Base-by-base conservation (phyloP, 352 stramenopile species). In the Globisporangium cederbergense region DNA sequence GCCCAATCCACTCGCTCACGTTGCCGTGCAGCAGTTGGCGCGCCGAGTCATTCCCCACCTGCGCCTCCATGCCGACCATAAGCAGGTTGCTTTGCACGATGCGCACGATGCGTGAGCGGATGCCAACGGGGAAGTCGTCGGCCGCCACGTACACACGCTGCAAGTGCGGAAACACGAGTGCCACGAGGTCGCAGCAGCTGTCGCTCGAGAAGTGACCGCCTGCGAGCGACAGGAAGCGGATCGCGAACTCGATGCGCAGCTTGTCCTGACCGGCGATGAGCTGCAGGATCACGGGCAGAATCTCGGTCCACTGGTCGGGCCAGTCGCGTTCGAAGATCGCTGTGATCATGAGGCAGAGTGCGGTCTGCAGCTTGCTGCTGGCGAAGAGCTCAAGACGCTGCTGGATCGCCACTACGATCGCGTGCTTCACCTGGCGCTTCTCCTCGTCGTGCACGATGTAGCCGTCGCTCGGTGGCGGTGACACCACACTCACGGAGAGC, bases 301-400 rank as follows among this genome's bases (percentile, higher is more conserved):
- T 79, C 49, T 91, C 83, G 14, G 73, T 65, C 86, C 86, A 95
- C 69, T 95, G 83, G 62, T 93, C 84, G 32, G 83, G 86, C 82
- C 83, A 92, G 61, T 95, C 86, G 60, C 81, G 83, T 68, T 95
- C 83, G 54, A 92, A 92, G 62, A 95, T 86, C 53, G 84, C 79
- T n/a, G 79, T 82, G 22, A 94, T 67, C 46, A 86, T 75, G 53
- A 94, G 81, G 53, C 82, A 91, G 47, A 93, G 66, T 46, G 83
- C 86, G 9, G 82, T 95, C 71, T 95, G 83, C 30, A 93, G 71
- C 67, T 93, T 95, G 65, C 75, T 89, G 53, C 78, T 75, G 20
- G 56, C 58, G 66, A 89, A 91, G 32, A 78, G 68, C 68, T 79
- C 74, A 25, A 91, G 71, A 5, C 76, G 70, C 64, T 89, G 71